phyloP scores from a whole-genome alignment of 2,329 filamentous ascomycete species.

The Calonectria leucothoes region DNA sequence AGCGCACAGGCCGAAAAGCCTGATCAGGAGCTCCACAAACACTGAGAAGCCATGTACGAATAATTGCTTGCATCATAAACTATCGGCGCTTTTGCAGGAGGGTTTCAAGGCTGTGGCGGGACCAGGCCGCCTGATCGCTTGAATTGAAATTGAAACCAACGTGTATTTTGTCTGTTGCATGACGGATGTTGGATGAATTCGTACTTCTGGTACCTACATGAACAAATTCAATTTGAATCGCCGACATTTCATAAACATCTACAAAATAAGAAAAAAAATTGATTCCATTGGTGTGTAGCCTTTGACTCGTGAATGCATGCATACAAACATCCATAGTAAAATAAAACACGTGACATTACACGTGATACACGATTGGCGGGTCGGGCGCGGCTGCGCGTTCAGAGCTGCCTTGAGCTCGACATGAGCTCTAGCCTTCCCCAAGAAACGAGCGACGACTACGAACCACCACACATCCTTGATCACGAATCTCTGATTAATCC shows the following conservation, averaged over 20 bases:
- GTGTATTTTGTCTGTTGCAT: constrained; percentile 11
- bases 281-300: constrained; percentile 24
- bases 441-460: constrained; percentile 39
- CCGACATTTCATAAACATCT: background rate
- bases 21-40: constrained; percentile 35
- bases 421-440: constrained; percentile 51
- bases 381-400: constrained; percentile 54
- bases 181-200: background rate
- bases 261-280: background rate
- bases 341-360: constrained; percentile 26
- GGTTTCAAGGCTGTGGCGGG: constrained; percentile 33
- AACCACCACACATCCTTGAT: constrained; percentile 35
- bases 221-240: background rate
- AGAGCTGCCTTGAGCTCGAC: constrained; percentile 60
- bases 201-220: background rate
- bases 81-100: constrained; percentile 15
- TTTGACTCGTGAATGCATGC: background rate
- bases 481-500: constrained; percentile 13
- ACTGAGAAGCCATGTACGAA: constrained; percentile 20
- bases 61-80: constrained; percentile 14
- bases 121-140: constrained; percentile 27
- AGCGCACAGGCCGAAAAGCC: constrained; percentile 28
- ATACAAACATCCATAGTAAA: background rate
- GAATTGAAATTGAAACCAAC: constrained; percentile 10
- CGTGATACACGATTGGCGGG: constrained; percentile 14